Evolutionary conservation across 177 flowering plant species (phyloP).

Genomic region (Tripterygium wilfordii): DNA sequence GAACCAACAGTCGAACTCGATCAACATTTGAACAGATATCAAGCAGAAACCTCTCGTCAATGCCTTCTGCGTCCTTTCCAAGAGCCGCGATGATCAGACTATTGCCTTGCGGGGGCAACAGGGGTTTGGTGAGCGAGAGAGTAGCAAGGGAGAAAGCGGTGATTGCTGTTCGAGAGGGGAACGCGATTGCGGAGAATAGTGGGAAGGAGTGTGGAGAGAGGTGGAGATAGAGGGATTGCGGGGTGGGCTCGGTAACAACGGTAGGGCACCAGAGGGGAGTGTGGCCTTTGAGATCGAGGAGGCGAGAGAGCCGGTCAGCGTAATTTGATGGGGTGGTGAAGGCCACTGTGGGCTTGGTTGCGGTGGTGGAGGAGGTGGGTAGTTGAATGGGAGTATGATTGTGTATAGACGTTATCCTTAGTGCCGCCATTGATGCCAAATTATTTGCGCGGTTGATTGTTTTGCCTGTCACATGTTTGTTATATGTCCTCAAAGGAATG

Average conservation of each 20-base stretch:
- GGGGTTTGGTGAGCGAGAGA: constrained; percentile 11
- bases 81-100: constrained; percentile 47
- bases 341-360: constrained; percentile 31
- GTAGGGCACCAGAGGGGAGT: constrained; percentile 61
- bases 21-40: constrained; percentile 27
- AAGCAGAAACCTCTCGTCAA: constrained; percentile 24
- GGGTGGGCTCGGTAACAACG: constrained; percentile 40
- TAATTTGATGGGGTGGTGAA: constrained; percentile 70
- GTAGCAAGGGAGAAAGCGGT: constrained; percentile 33
- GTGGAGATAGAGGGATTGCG: constrained; percentile 27
- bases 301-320: constrained; percentile 37
- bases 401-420: no score
- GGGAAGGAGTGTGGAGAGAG: constrained; percentile 24
- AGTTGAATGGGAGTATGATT: no score
- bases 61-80: constrained; percentile 58
- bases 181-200: constrained; percentile 56
- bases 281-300: constrained; percentile 29
- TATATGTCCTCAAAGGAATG: no score
- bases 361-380: constrained; percentile 9
- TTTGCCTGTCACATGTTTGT: no score
- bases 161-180: constrained; percentile 75
- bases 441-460: no score
- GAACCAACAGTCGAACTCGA: constrained; percentile 39
- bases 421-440: no score
- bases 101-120: constrained; percentile 29